Evolutionary conservation across 345 rosid species (phyloP).

Genomic region (Corchorus capsularis): DNA sequence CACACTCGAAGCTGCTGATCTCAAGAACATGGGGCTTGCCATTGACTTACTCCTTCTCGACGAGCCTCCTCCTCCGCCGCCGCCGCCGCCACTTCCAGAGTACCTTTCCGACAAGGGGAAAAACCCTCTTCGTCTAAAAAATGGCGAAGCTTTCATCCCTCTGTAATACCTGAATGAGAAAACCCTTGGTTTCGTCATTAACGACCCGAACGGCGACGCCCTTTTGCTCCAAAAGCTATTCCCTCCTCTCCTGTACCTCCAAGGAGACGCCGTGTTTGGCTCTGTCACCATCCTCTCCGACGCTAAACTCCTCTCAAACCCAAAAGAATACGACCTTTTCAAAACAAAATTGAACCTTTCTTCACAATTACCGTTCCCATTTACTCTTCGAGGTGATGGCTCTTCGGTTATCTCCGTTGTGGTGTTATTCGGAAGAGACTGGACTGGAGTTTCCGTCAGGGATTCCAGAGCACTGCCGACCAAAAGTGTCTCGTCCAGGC

Average conservation of each 20-base stretch:
- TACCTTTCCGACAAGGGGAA: constrained; percentile 77
- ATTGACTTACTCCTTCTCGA: constrained; percentile 68
- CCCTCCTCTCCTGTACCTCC: constrained; percentile 67
- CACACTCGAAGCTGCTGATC: constrained; percentile 39
- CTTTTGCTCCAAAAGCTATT: constrained; percentile 73
- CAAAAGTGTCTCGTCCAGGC: constrained; percentile 59
- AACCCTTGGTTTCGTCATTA: constrained; percentile 66
- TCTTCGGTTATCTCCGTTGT: constrained; percentile 62
- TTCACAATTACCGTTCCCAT: constrained; percentile 32
- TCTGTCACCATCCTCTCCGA: constrained; percentile 75
- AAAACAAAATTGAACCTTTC: constrained; percentile 49
- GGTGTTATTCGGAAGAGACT: constrained; percentile 20
- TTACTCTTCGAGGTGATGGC: constrained; percentile 38
- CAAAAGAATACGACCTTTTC: constrained; percentile 84
- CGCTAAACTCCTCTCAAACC: constrained; percentile 67
- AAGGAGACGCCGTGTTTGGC: constrained; percentile 78
- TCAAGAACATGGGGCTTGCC: constrained; percentile 77
- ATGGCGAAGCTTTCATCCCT: constrained; percentile 71
- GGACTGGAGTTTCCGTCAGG: constrained; percentile 22
- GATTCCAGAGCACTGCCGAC: constrained; percentile 33
- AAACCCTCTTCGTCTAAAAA: constrained; percentile 62
- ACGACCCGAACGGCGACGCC: constrained; percentile 79
- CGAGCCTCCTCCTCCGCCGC: constrained; percentile 56
- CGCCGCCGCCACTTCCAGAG: constrained; percentile 48
- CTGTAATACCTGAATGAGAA: constrained; percentile 72